phyloP scores from a whole-genome alignment of 2,329 filamentous ascomycete genomes.

The Monosporascus ibericus region DNA sequence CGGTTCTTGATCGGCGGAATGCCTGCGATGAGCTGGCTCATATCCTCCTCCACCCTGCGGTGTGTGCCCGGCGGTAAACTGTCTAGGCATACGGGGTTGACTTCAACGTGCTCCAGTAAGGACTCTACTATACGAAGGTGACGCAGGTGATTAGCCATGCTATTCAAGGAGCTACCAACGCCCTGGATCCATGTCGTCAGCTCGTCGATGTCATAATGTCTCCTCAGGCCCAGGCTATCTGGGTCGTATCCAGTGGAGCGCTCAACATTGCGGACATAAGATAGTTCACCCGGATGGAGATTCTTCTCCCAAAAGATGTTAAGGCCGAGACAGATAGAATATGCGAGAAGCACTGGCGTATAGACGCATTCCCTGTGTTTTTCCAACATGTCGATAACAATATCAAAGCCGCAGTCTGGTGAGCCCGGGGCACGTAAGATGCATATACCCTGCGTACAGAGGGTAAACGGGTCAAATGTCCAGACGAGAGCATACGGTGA shows the following conservation, averaged over 20 bases:
- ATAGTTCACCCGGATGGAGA: neutral
- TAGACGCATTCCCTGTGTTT: neutral
- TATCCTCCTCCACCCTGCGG: neutral
- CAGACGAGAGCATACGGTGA: neutral
- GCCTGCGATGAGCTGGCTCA: neutral
- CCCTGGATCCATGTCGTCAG: neutral
- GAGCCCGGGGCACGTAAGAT: neutral
- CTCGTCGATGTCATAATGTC: neutral
- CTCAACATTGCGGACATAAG: neutral
- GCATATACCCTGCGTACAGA: neutral
- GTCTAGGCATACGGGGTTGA: neutral
- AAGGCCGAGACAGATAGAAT: neutral
- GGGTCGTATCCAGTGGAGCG: neutral
- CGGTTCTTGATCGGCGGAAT: neutral
- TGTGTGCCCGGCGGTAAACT: neutral
- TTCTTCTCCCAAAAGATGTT: neutral
- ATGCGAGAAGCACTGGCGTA: neutral
- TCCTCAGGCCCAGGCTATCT: neutral
- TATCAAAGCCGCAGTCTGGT: neutral
- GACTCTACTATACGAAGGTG: neutral
- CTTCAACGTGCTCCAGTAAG: neutral
- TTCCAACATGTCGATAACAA: neutral
- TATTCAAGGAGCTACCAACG: neutral
- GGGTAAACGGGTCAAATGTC: neutral
- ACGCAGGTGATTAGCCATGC: neutral